These are phyloP conservation scores for Cucurbita pepo DNA, from an alignment of 306 rosid genomes.

Conservation along the genomic window DNA sequence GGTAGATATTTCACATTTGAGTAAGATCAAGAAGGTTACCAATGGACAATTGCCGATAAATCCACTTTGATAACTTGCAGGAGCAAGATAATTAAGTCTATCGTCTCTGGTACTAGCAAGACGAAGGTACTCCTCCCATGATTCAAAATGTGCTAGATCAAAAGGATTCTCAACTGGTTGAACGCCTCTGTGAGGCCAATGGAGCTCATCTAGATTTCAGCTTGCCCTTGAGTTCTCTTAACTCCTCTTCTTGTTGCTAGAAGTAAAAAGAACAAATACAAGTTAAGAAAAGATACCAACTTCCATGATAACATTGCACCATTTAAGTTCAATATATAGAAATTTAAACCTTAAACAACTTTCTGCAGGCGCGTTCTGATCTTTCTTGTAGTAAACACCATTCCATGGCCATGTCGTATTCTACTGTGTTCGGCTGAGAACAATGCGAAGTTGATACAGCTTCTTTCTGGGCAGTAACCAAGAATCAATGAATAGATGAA, in stretches of 20 bases:
- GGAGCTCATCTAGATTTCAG: constrained; percentile 29
- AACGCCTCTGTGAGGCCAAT: constrained; percentile 2
- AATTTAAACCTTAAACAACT: constrained; percentile 38
- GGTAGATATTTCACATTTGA: neutral
- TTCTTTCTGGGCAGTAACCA: constrained; percentile 23
- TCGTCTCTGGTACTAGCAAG: neutral
- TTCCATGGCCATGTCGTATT: constrained; percentile 44
- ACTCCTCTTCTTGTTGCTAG: constrained; percentile 55
- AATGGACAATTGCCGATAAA: neutral
- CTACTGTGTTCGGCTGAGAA: constrained; percentile 39
- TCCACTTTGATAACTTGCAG: neutral
- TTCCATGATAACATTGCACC: constrained; percentile 1
- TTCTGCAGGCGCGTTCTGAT: constrained; percentile 30
- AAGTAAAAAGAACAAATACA: neutral
- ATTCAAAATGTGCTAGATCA: neutral
- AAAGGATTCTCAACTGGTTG: neutral
- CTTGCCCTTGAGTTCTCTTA: constrained; percentile 36
- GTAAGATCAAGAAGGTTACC: neutral
- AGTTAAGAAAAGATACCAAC: neutral
- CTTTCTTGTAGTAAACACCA: constrained; percentile 36
- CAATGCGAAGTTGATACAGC: constrained; percentile 44
- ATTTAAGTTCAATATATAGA: neutral
- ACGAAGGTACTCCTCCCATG: neutral
- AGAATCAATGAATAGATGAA: neutral
- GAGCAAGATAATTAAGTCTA: neutral